Evolutionary conservation across 805 yeast species (phyloP), one percentile per base, ranked within the genome.

Genomic region (Kuraishia hungarica): DNA sequence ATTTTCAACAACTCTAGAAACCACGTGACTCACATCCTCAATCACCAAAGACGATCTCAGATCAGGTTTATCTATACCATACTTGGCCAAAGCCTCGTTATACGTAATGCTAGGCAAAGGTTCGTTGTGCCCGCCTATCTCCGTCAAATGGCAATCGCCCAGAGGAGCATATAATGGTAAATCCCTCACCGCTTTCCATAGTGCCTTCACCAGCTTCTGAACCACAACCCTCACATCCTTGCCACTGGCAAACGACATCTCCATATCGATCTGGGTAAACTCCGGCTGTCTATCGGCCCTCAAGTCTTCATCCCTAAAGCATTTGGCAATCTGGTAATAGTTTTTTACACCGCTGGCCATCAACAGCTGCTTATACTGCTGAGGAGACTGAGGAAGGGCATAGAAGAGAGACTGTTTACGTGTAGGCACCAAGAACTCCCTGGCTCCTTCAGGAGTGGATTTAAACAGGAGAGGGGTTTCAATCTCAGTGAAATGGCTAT

Each of bases 361-460:
- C 39, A 94, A 73, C 48, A 94, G 74, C 69, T 94, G 99, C 66
- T 94, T 94, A 66, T 93, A 94, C 66, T 94, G 99, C 67, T 94
- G 99, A 0, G 99, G 99, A 17, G 97, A 89, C 68, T 94, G 99
- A 0, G 98, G 97, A 28, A 94, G 74, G 0, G 99, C 97, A 67
- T 93, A 94, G 68, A 88, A 87, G 20, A 69, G 64, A 2, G 71
- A 69, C 1, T 72, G 65, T 17, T 78, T 72, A 60, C 98, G 77
- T 0, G 97, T 89, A 0, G 99, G 99, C 0, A 94, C 97, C 51
- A 94, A 70, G 67, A 93, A 94, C 69, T 94, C 99, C 46, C 96
- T 77, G 1, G 99, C 99, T 17, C 99, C 99, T 69, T 94, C 99
- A 0, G 99, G 99, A 0, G 99, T 94, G 1, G 97, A 88, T 65